phyloP scores from a whole-genome alignment of 2,329 filamentous ascomycete species.

The Rachicladosporium sp. region DNA sequence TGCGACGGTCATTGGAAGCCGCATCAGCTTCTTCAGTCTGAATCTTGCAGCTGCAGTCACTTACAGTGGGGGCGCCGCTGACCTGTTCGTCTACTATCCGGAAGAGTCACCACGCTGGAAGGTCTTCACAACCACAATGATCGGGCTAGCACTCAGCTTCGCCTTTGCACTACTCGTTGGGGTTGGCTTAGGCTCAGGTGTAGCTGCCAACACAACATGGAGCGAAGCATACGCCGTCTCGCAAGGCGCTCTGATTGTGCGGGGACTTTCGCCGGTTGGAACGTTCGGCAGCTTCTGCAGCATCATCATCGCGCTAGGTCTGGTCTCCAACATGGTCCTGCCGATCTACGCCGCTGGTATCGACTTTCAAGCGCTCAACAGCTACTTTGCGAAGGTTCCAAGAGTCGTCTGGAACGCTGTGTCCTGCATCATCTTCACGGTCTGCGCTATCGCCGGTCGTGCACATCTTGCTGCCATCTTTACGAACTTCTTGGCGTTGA shows the following conservation, averaged over 20 bases:
- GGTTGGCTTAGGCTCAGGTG: conserved; percentile 49
- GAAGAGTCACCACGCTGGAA: conserved; percentile 38
- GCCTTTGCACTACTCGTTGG: conserved; percentile 50
- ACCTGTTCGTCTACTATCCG: conserved; percentile 57
- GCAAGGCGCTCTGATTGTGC: conserved; percentile 52
- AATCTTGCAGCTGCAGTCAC: conserved; percentile 53
- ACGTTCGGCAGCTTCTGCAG: conserved; percentile 56
- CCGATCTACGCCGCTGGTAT: conserved; percentile 53
- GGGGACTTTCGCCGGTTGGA: conserved; percentile 46
- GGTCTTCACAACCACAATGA: conserved; percentile 45
- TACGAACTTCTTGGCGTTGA: conserved; percentile 56
- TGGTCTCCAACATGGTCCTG: conserved; percentile 54
- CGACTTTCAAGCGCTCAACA: conserved; percentile 55
- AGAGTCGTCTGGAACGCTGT: conserved; percentile 54
- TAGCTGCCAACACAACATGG: conserved; percentile 42
- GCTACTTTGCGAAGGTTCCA: conserved; percentile 45
- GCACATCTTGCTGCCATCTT: conserved; percentile 51
- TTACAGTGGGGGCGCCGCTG: conserved; percentile 50
- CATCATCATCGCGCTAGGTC: conserved; percentile 50
- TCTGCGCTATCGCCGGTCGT: conserved; percentile 52
- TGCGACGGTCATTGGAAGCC: conserved; percentile 42
- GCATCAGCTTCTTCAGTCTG: conserved; percentile 58
- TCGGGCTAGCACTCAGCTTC: conserved; percentile 46
- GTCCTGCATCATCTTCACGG: conserved; percentile 49
- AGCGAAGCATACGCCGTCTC: conserved; percentile 44